phyloP scores from a whole-genome alignment of 176 grass and related monocot genomes.

The Cenchrus fungigraminus region DNA sequence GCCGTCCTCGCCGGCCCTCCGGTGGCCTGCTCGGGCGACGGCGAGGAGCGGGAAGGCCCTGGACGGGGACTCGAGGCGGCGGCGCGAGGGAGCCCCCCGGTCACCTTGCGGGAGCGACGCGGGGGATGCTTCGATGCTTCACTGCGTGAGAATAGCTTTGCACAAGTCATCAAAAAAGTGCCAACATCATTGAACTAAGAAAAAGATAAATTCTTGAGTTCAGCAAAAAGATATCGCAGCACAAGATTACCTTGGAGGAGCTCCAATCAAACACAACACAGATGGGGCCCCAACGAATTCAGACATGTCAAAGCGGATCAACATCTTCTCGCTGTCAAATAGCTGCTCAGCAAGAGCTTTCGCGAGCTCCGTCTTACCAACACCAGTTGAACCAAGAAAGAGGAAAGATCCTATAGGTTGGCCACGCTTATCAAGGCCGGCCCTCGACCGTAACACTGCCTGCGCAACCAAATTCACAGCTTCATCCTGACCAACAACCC shows the following conservation, averaged over 20 bases:
- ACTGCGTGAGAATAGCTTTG: neutral
- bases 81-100: too few relatives aligned
- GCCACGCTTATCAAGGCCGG: conserved; percentile 28
- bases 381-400: conserved; percentile 56
- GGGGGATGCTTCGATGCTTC: too few relatives aligned
- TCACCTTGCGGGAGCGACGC: too few relatives aligned
- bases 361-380: conserved; percentile 64
- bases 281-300: too few relatives aligned
- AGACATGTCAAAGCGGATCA: too few relatives aligned
- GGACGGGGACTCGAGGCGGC: too few relatives aligned
- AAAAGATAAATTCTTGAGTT: neutral
- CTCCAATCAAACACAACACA: too few relatives aligned
- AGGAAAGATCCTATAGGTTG: conserved; percentile 50
- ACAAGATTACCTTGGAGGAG: neutral
- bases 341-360: too few relatives aligned
- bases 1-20: too few relatives aligned
- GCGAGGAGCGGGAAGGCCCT: too few relatives aligned
- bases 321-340: too few relatives aligned
- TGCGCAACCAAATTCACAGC: conserved; percentile 46
- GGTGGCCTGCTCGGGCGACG: too few relatives aligned
- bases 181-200: neutral
- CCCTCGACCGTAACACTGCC: conserved; percentile 49
- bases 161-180: neutral
- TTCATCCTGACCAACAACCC: conserved; percentile 58
- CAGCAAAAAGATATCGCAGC: neutral